A percentile compares a stretch with the other conserved stretches of the same genome.
Evolutionary conservation across 1,284 basidiomycete genomes (phyloP).

Genomic region (Cystobasidiaceae sp.): DNA sequence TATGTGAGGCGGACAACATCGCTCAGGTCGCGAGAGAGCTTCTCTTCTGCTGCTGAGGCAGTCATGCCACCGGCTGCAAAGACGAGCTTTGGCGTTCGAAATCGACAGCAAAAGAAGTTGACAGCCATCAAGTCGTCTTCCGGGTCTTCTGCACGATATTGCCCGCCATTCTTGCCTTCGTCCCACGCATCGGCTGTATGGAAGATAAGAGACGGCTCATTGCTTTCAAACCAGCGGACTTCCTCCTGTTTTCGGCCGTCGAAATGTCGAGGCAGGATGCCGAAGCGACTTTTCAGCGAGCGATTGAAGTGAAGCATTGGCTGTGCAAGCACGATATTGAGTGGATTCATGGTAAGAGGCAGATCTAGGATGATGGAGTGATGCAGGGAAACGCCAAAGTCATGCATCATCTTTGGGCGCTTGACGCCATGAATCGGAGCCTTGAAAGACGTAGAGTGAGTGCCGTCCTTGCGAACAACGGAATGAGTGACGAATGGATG

Average conservation of each 20-base stretch:
- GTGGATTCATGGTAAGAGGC: conserved; percentile 51
- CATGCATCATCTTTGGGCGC: conserved; percentile 52
- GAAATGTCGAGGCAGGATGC: conserved; percentile 50
- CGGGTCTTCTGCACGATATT: conserved; percentile 10
- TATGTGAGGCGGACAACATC: conserved; percentile 52
- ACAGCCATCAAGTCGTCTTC: conserved; percentile 34
- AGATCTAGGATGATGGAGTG: conserved; percentile 52
- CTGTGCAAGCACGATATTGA: conserved; percentile 49
- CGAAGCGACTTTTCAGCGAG: conserved; percentile 48
- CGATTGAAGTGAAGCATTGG: conserved; percentile 52
- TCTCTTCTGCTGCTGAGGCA: conserved; percentile 37
- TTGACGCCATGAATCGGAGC: conserved; percentile 39
- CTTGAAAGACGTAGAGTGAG: conserved; percentile 37
- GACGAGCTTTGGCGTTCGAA: conserved; percentile 51
- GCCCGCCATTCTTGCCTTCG: conserved; percentile 36
- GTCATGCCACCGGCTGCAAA: conserved; percentile 51
- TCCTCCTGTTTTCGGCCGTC: conserved; percentile 38
- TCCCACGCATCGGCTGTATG: conserved; percentile 54
- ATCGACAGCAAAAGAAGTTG: conserved; percentile 52
- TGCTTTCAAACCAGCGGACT: conserved; percentile 48
- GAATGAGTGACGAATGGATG: conserved; percentile 32
- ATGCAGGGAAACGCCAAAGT: conserved; percentile 50
- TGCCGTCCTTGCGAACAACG: conserved; percentile 24
- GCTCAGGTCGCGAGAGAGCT: conserved; percentile 45
- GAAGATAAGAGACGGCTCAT: conserved; percentile 51